Evolutionary conservation across 805 yeast genomes (phyloP).

Genomic region (Myxozyma sirexii): DNA sequence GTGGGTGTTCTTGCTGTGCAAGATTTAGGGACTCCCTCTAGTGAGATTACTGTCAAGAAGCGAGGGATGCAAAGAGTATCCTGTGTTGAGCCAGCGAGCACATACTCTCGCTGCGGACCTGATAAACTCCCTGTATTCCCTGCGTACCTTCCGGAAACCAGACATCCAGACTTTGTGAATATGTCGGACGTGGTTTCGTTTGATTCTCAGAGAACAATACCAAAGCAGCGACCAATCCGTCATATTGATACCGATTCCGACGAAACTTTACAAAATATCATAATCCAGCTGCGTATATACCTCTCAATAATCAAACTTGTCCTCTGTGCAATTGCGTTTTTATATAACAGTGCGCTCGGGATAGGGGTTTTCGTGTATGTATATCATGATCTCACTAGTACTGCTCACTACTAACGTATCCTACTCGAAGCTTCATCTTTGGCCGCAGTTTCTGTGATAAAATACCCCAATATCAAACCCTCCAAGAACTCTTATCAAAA

Average conservation of each 20-base stretch:
- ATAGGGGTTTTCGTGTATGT: slow-evolving; percentile 12
- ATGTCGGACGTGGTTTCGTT: too few relatives aligned
- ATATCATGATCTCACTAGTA: not conserved
- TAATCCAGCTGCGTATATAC: slow-evolving; percentile 4
- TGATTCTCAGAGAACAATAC: not conserved
- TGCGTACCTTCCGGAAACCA: too few relatives aligned
- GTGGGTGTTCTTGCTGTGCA: not conserved
- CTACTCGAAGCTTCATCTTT: not conserved
- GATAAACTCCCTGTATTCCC: too few relatives aligned
- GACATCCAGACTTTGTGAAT: too few relatives aligned
- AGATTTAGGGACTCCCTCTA: too few relatives aligned
- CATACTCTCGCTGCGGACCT: too few relatives aligned
- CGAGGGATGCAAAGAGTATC: too few relatives aligned
- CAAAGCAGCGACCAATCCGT: not conserved
- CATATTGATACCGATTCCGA: too few relatives aligned
- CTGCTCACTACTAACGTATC: not conserved
- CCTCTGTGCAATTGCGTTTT: slow-evolving; percentile 12
- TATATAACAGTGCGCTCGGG: slow-evolving; percentile 4
- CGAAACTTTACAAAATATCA: not conserved
- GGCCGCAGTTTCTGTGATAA: not conserved
- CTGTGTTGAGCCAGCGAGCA: too few relatives aligned
- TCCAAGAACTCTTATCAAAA: not conserved
- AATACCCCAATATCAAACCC: not conserved
- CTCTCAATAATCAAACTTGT: slow-evolving; percentile 2
- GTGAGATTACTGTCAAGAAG: too few relatives aligned